Evolutionary conservation across 306 rosid species (phyloP), one percentile per base, ranked within the genome.

Genomic region (Carpinus fangiana): DNA sequence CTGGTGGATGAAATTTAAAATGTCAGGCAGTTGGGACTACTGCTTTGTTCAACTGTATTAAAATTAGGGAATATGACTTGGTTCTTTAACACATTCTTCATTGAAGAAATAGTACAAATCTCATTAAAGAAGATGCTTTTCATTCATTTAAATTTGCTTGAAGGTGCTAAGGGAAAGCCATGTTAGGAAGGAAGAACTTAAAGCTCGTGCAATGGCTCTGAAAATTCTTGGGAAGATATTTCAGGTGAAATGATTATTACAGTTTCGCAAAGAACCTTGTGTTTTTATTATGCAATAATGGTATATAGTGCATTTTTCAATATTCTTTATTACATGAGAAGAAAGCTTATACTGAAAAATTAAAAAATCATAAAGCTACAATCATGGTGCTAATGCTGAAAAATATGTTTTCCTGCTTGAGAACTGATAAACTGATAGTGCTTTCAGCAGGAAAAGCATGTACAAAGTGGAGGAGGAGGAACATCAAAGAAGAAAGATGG

Each of bases 201-300:
- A 75, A 90, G 88, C 90, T 80, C 97, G 98, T 60, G 96, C 97
- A 28, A 61, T 67, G 11, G 97, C 96, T 57, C 92, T 95, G 55
- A 95, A 93, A 84, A 77, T 86, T 71, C 90, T 95, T 61, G 99
- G 99, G 67, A 91, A 86, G 83, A 87, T 85, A 87, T 93, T 91
- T 80, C 96, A 89, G 97, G 95, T 95, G 77, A 78, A 60, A 65
- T 65, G 51, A 52, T 50, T 73, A 45, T 62, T 64, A 66, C 74
- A 16, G 26, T 14, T 38, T 47, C n/a, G 28, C 46, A 52, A 51
- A 31, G 67, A 38, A 64, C 62, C 67, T 51, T 53, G 7, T 51
- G 43, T 65, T 65, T 59, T n/a, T 55, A 26, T 43, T 71, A 2
- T 41, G 38, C 55, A 67, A 28, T 46, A 20, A 18, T 65, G 16